These are phyloP conservation scores for Yarrowia galli DNA, from an alignment of 1,139 yeast genomes.

Conservation along the genomic window DNA sequence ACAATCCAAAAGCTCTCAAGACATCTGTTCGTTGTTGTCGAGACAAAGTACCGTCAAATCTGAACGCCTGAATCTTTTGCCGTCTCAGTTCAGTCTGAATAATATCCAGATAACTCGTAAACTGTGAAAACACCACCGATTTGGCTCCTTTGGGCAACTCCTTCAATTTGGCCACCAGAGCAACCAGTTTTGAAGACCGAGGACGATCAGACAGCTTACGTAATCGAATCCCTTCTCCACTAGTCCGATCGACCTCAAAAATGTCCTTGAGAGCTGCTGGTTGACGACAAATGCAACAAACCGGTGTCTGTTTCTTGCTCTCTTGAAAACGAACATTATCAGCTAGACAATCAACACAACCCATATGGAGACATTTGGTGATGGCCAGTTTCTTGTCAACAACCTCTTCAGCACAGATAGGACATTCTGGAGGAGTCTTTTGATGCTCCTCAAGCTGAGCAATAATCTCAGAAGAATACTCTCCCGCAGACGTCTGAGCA, in stretches of 20 bases:
- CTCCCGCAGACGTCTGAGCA: conserved; percentile 6
- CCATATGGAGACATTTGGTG: conserved; percentile 83
- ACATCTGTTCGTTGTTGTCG: conserved; percentile 71
- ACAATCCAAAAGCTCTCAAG: conserved; percentile 60
- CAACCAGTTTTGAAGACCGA: conserved; percentile 75
- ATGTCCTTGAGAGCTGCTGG: conserved; percentile 47
- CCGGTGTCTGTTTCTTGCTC: conserved; percentile 48
- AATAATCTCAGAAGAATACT: conserved; percentile 39
- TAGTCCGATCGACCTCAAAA: conserved; percentile 45
- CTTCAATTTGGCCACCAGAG: conserved; percentile 67
- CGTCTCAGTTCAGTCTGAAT: conserved; percentile 66
- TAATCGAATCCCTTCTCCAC: conserved; percentile 39
- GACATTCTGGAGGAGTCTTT: conserved; percentile 64
- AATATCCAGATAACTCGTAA: conserved; percentile 80
- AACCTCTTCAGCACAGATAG: conserved; percentile 79
- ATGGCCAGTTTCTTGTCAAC: conserved; percentile 59
- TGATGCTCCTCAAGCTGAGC: conserved; percentile 41
- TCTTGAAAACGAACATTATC: conserved; percentile 63
- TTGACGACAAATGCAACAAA: conserved; percentile 54
- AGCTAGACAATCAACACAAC: conserved; percentile 75
- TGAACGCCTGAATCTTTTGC: conserved; percentile 59
- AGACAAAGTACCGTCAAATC: conserved; percentile 83
- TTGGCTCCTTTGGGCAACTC: conserved; percentile 65
- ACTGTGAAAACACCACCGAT: conserved; percentile 90
- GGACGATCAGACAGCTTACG: conserved; percentile 43